A percentile compares a stretch with the other conserved stretches of the same genome.
These are phyloP conservation scores for Mortierella polycephala DNA, from an alignment of 371 early-diverging fungal genomes.

Conservation along the genomic window DNA sequence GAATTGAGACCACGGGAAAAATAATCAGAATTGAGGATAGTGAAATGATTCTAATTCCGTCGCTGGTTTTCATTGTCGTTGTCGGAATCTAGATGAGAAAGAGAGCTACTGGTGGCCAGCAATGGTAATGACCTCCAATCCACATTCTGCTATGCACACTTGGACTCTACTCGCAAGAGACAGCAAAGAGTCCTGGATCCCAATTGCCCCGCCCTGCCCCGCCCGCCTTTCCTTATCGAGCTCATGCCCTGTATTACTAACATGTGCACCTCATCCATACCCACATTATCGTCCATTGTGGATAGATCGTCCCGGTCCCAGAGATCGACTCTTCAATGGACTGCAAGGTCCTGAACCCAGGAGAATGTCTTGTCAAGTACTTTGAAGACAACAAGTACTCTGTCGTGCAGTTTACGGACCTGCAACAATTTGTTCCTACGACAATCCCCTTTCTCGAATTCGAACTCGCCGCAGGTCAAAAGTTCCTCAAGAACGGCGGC, in stretches of 20 bases:
- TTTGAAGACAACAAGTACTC: slow-evolving; percentile 59
- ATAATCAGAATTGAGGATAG: not conserved
- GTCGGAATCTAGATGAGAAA: slow-evolving; percentile 35
- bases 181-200: slow-evolving; percentile 2
- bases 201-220: not conserved
- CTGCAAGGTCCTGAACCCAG: slow-evolving; percentile 54
- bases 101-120: slow-evolving; percentile 56
- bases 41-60: slow-evolving; percentile 3
- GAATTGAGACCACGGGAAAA: slow-evolving; percentile 11
- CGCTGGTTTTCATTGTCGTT: not conserved
- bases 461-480: slow-evolving; percentile 38
- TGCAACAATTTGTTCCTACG: slow-evolving; percentile 49
- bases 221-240: slow-evolving; percentile 25
- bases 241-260: slow-evolving; percentile 19
- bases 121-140: slow-evolving; percentile 35
- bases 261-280: slow-evolving; percentile 22
- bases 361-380: slow-evolving; percentile 54
- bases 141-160: not conserved
- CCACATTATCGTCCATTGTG: not conserved
- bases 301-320: slow-evolving; percentile 62
- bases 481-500: slow-evolving; percentile 59
- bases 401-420: slow-evolving; percentile 42
- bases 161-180: not conserved
- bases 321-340: slow-evolving; percentile 64
- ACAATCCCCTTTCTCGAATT: slow-evolving; percentile 50